Base-by-base conservation (phyloP, 148 eudicot species). In the Heliosperma pusillum region DNA sequence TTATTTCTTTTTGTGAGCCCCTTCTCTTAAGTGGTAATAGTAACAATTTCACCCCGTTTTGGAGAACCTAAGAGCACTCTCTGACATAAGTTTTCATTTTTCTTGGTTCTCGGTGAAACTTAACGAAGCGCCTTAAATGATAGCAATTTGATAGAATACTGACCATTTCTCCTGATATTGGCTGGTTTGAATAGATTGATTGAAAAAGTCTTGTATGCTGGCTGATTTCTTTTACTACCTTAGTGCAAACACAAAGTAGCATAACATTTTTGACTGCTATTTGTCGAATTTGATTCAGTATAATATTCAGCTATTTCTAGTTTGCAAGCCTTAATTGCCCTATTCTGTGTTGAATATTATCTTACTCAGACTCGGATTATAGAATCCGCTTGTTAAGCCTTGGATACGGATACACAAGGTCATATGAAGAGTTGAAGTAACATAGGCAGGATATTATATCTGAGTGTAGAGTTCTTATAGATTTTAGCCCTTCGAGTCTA, bases 11-110 rank as follows among this genome's bases (percentile, higher is more conserved):
- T 33, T 50, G 55, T 50, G 17, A 50, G 17, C 55, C 17, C 53
- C 16, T 30, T 21, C 62, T 77, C 25, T 70, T 60, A 36, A 70
- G 53, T 71, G 22, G 55, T 61, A 61, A 62, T 77, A 66, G 36
- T 25, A 50, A 56, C 21, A 77, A 33, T 20, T 29, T 60, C 57
- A 19, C 70, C 40, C 71, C 42, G 42, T 36, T 1, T 36, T 36
- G 42, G 9, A 36, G 42, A 36, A 36, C 9, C 9, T 36, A 36
- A 56, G 58, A 40, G 27, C 27, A 53, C 52, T 52, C 5, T 20
- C 44, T 5, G 13, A 40, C 47, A 11, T 36, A 47, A 27, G 29
- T 50, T 64, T 45, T 12, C 16, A 63, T 63, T 15, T 25, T 26
- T 15, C 19, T 5, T 29, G 30, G 19, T 26, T 26, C 7, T 63